phyloP scores from a whole-genome alignment of 169 alveolate species.

The Hepatocystis sp. region DNA sequence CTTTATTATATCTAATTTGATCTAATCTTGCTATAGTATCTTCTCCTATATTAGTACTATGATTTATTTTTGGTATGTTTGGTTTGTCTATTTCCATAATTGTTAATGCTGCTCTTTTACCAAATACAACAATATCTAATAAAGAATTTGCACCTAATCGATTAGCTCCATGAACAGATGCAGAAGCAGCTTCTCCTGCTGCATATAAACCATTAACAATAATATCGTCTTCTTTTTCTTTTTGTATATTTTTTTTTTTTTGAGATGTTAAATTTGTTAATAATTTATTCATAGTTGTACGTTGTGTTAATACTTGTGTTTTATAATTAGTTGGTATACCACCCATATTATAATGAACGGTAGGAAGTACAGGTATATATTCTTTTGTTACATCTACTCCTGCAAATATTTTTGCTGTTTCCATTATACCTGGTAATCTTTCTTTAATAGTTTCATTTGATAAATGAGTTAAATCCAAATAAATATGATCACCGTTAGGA shows the following conservation, averaged over 20 bases:
- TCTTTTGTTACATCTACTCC: constrained; percentile 96
- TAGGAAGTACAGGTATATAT: constrained; percentile 98
- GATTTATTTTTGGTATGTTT: constrained; percentile 69
- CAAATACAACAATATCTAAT: constrained; percentile 97
- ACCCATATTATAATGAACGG: constrained; percentile 99
- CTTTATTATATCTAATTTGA: constrained; percentile 65
- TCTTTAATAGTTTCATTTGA: constrained; percentile 94
- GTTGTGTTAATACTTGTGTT: constrained; percentile 91
- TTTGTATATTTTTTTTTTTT: constrained; percentile 30
- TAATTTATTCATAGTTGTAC: constrained; percentile 18
- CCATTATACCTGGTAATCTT: constrained; percentile 97
- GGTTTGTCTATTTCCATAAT: constrained; percentile 91
- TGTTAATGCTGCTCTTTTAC: constrained; percentile 96
- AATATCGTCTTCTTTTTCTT: constrained; percentile 81
- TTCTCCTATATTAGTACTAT: constrained; percentile 57
- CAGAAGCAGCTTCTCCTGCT: constrained; percentile 99
- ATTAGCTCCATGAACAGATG: constrained; percentile 99
- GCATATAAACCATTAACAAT: constrained; percentile 95
- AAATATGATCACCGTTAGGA: constrained; percentile 95
- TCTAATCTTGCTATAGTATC: constrained; percentile 50
- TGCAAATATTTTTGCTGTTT: constrained; percentile 97
- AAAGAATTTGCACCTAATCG: constrained; percentile 98
- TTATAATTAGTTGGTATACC: constrained; percentile 99
- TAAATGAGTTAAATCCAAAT: constrained; percentile 95
- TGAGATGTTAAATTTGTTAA: constrained; percentile 65